These are phyloP conservation scores for Salix viminalis DNA, from an alignment of 345 rosid genomes.

Conservation along the genomic window DNA sequence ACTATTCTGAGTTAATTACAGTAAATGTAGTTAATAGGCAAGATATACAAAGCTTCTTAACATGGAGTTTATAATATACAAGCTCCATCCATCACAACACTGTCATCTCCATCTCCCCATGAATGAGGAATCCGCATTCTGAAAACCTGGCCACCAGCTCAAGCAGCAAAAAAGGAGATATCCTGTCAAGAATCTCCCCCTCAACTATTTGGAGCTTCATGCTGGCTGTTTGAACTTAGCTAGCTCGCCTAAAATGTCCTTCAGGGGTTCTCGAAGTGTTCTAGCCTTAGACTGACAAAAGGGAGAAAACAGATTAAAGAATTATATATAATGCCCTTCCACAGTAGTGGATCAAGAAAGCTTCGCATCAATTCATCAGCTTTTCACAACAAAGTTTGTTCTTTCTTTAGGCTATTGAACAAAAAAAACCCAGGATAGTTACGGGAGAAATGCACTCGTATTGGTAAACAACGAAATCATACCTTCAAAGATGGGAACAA, in stretches of 20 bases:
- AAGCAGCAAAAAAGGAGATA: background rate
- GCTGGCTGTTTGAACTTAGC: slow-evolving; percentile 27
- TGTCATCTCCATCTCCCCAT: slow-evolving; percentile 4
- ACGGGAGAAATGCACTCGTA: background rate
- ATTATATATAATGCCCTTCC: background rate
- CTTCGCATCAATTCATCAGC: background rate
- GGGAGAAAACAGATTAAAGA: background rate
- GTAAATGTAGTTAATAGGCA: background rate
- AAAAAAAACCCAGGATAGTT: background rate
- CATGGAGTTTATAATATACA: background rate
- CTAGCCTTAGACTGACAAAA: slow-evolving; percentile 40
- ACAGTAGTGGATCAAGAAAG: background rate
- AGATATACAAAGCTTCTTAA: background rate
- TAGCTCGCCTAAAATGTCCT: slow-evolving; percentile 35
- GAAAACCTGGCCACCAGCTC: slow-evolving; percentile 6
- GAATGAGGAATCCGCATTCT: background rate
- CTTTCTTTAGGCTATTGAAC: background rate
- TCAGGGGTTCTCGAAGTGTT: slow-evolving; percentile 33
- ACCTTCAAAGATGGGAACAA: slow-evolving; percentile 80
- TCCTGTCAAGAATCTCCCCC: slow-evolving; percentile 10
- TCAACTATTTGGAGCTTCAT: slow-evolving; percentile 6
- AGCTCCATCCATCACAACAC: background rate
- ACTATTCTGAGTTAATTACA: background rate
- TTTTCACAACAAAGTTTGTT: too few species aligned
- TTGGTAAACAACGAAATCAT: slow-evolving; percentile 9